Evolutionary conservation across 2,329 filamentous ascomycete genomes (phyloP), one percentile per base, ranked within the genome.

Genomic region (Sclerotinia trifoliorum): DNA sequence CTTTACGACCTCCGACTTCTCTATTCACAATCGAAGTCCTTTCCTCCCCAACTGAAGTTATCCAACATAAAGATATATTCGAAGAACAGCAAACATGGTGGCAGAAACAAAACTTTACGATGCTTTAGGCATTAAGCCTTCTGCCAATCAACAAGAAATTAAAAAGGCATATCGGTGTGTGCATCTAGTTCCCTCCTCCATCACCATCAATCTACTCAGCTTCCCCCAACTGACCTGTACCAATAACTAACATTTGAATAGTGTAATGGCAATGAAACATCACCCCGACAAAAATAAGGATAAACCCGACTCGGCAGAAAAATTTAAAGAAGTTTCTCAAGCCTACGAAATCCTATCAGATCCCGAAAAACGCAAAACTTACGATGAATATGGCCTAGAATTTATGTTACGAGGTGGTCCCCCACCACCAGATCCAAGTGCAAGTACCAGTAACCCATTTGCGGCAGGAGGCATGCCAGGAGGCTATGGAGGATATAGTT

Each of bases 211-310:
- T 46, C 1, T 15, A 69, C 60, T 24, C 70, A 29, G 21, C 66
- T 39, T n/a, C 49, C 48, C 48, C 24, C n/a, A 61, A 17, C 46
- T 10, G 15, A 21, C 46, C n/a, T 10, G 42, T 15, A 65, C 19
- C 39, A 17, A 46, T 48, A 62, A 51, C 72, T 75, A 70, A 74
- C 58, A 64, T 44, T 32, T 49, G 21, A 17, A 71, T 78, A 93
- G 91, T 71, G 97, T 97, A 84, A 86, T 89, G 67, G 94, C 94
- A 66, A 81, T 98, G 78, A 96, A 94, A 82, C 94, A 88, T 81
- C 95, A 99, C 78, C 95, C 95, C 8, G 95, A 99, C 84, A 99
- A 98, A 85, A 99, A 98, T 85, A 94, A 94, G 80, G 90, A 96
- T 81, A 93, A 94, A 75, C 88, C 93, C 42, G 82, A 88, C 65